phyloP scores from a whole-genome alignment of 352 stramenopile species.

The Phytophthora pistaciae region DNA sequence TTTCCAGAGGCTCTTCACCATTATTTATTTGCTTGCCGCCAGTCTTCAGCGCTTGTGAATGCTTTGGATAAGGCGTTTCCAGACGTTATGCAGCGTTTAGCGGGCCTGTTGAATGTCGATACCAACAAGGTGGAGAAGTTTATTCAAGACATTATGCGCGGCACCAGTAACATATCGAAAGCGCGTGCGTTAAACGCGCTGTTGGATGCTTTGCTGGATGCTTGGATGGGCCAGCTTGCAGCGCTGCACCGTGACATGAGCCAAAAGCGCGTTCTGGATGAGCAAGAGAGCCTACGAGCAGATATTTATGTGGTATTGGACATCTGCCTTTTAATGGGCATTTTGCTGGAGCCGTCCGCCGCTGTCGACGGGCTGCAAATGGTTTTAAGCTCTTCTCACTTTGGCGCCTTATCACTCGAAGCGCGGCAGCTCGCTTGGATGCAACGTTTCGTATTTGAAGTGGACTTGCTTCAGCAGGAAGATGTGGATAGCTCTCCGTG shows the following conservation, averaged over 20 bases:
- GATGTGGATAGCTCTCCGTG: constrained; percentile 8
- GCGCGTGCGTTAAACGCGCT: constrained; percentile 41
- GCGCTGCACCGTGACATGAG: background rate
- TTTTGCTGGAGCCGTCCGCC: constrained; percentile 40
- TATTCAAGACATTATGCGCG: constrained; percentile 39
- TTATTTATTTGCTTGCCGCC: constrained; percentile 42
- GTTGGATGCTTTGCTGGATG: constrained; percentile 37
- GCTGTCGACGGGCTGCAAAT: constrained; percentile 52
- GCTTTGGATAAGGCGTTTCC: constrained; percentile 40
- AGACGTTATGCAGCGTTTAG: constrained; percentile 42
- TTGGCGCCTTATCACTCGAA: constrained; percentile 38
- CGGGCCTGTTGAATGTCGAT: constrained; percentile 32
- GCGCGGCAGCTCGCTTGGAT: constrained; percentile 53
- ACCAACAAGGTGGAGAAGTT: constrained; percentile 29
- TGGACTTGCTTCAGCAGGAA: constrained; percentile 37
- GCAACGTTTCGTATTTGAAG: constrained; percentile 54
- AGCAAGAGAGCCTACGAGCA: background rate
- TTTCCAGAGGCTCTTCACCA: constrained; percentile 48
- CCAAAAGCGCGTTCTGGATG: constrained; percentile 4
- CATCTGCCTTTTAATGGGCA: constrained; percentile 57
- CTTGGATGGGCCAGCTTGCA: constrained; percentile 55
- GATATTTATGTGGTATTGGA: constrained; percentile 55
- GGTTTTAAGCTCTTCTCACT: constrained; percentile 44
- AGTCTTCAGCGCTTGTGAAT: constrained; percentile 30
- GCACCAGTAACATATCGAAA: constrained; percentile 42